Percentiles rank a stretch among this genome's conserved stretches.
Evolutionary conservation across 805 yeast species (phyloP).

Genomic region (Candida maris): DNA sequence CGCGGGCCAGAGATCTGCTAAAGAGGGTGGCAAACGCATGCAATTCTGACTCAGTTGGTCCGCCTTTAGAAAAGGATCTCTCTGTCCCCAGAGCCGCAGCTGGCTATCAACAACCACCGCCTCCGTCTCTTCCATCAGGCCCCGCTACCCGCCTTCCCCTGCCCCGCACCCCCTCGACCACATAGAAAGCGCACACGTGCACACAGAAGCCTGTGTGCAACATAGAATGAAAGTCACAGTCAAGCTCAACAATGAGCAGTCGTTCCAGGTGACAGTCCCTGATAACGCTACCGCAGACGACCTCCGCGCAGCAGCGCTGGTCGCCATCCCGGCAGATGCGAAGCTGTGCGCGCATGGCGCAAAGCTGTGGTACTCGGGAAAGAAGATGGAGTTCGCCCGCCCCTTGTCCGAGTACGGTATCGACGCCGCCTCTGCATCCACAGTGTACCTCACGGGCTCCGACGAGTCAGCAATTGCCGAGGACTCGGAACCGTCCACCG

Average conservation of each 20-base stretch:
- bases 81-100: no score
- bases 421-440: conserved; percentile 22
- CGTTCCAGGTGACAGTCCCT: conserved; percentile 45
- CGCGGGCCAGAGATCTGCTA: no score
- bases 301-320: conserved; percentile 43
- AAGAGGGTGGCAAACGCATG: no score
- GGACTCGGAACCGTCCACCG: conserved; percentile 13
- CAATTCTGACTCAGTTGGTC: no score
- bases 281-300: conserved; percentile 51
- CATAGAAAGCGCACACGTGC: no score
- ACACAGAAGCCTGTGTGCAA: no score
- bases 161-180: no score
- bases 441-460: conserved; percentile 29
- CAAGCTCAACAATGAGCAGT: conserved; percentile 32
- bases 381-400: conserved; percentile 27
- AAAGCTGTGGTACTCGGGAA: conserved; percentile 33
- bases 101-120: no score
- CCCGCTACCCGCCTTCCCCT: no score
- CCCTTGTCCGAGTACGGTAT: conserved; percentile 28
- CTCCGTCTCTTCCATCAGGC: no score
- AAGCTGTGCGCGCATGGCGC: conserved; percentile 11
- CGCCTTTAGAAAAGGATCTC: no score
- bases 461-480: conserved; percentile 22
- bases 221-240: conserved; percentile 45
- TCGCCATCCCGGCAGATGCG: conserved; percentile 31